These are phyloP conservation scores for Clitocybe nebularis DNA, from an alignment of 1,284 basidiomycete species.

Conservation along the genomic window DNA sequence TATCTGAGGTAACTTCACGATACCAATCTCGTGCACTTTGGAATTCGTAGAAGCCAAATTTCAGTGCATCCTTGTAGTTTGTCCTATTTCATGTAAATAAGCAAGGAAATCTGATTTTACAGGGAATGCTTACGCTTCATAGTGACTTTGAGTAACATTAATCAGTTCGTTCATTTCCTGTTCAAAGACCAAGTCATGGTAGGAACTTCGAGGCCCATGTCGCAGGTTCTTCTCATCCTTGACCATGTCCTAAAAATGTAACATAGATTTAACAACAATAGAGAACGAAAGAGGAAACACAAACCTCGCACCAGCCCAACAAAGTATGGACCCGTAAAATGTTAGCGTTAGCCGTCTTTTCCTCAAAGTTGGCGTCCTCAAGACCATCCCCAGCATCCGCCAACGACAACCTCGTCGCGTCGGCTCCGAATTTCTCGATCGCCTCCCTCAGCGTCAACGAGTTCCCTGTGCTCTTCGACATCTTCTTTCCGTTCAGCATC, in stretches of 20 bases:
- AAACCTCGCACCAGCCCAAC: conserved; percentile 87
- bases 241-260: conserved; percentile 64
- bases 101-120: neutral
- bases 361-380: conserved; percentile 98
- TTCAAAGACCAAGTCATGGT: conserved; percentile 88
- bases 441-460: conserved; percentile 77
- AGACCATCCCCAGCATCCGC: conserved; percentile 98
- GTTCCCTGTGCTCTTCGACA: conserved; percentile 96
- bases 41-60: conserved; percentile 95
- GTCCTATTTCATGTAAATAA: conserved; percentile 47
- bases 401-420: conserved; percentile 88
- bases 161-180: conserved; percentile 89
- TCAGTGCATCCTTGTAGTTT: conserved; percentile 94
- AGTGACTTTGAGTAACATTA: conserved; percentile 75
- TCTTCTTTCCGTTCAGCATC: conserved; percentile 98
- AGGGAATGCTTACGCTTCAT: conserved; percentile 65
- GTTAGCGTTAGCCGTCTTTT: conserved; percentile 97
- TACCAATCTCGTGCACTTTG: conserved; percentile 95
- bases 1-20: conserved; percentile 84
- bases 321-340: conserved; percentile 94
- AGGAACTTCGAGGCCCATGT: conserved; percentile 55
- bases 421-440: conserved; percentile 87
- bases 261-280: neutral
- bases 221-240: conserved; percentile 69
- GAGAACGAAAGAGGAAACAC: conserved; percentile 19